A percentile compares a stretch with the other conserved stretches of the same genome.
Conservation (phyloP, 495 filamentous ascomycete species). For the Cercophora samala region DNA sequence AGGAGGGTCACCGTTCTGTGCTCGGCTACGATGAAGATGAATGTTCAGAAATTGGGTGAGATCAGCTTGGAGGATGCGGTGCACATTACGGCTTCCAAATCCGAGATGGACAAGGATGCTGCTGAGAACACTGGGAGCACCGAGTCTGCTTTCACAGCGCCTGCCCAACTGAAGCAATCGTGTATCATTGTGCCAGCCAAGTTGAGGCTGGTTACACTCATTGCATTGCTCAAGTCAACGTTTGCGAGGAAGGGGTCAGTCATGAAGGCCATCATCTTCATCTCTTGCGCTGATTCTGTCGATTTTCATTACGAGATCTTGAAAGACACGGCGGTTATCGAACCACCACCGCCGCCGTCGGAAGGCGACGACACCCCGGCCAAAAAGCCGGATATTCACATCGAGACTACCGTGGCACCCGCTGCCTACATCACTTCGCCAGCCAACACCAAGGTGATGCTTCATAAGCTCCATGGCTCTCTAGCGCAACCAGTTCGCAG, state of each 20-base stretch:
- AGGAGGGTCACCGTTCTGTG: conserved; percentile 86
- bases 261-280: conserved; percentile 94
- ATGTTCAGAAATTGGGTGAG: conserved; percentile 84
- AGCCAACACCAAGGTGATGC: conserved; percentile 53
- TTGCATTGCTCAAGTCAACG: conserved; percentile 74
- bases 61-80: conserved; percentile 92
- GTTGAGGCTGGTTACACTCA: conserved; percentile 79
- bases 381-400: conserved; percentile 31
- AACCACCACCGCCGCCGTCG: conserved; percentile 22
- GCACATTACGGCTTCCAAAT: conserved; percentile 71
- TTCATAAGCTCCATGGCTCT: conserved; percentile 94
- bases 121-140: conserved; percentile 34
- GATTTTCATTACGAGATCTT: conserved; percentile 96
- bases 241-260: conserved; percentile 83
- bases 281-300: conserved; percentile 93
- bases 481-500: conserved; percentile 82
- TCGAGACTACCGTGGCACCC: conserved; percentile 40
- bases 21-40: conserved; percentile 96
- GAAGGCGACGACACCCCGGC: conserved; percentile 19
- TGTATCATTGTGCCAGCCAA: conserved; percentile 86
- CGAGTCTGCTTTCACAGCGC: conserved; percentile 70
- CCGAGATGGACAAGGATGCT: conserved; percentile 44
- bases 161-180: conserved; percentile 87
- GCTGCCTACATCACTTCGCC: conserved; percentile 50
- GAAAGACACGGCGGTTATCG: conserved; percentile 42